Evolutionary conservation across 768 basidiomycete species (phyloP), one percentile per base, ranked within the genome.

Genomic region (Amyloporia xantha): DNA sequence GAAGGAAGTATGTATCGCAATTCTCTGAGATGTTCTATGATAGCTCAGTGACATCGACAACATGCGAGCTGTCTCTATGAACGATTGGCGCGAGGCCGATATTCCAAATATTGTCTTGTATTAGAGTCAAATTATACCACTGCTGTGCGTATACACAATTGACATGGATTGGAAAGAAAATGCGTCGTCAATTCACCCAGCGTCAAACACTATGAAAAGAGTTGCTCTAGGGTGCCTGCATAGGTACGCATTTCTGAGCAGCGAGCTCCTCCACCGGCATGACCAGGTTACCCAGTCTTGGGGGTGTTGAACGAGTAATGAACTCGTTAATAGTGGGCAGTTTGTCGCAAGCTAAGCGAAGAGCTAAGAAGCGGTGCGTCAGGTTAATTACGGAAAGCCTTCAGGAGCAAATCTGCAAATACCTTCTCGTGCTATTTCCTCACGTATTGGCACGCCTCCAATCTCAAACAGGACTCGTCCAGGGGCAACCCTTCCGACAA

Each of bases 391-490:
- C 30, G 30, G 9, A 7, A 33, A 15, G 30, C 15, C 30, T 7
- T 33, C n/a, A 33, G 15, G 30, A 33, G 7, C 30, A 33, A 15
- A 15, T 33, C 15, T 12, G 20, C 24, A 61, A 76, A 48, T 56
- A 94, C 94, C 89, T 61, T 97, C 91, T 60, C 88, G 79, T 15
- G 95, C 95, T 46, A 96, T 74, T 63, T 96, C 93, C 59, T 92
- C 89, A 52, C 92, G 85, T 47, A 99, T 83, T 5, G 87, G 88
- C 1, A 74, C 73, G 1, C 95, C 94, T 1, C 92, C 93, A 58
- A 98, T 85, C 65, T 98, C 95, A 53, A 98, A 89, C 20, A 99
- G 78, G 12, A 97, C 92, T 24, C 91, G 82, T 1, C 93, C 93
- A 5, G 79, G 84, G 5, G 88, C 83, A 0, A 92, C 91, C 40